Percentiles rank a stretch among this genome's conserved stretches.
These are phyloP conservation scores for Ganoderma lucidum DNA, from an alignment of 1,284 basidiomycete species.

Conservation along the genomic window DNA sequence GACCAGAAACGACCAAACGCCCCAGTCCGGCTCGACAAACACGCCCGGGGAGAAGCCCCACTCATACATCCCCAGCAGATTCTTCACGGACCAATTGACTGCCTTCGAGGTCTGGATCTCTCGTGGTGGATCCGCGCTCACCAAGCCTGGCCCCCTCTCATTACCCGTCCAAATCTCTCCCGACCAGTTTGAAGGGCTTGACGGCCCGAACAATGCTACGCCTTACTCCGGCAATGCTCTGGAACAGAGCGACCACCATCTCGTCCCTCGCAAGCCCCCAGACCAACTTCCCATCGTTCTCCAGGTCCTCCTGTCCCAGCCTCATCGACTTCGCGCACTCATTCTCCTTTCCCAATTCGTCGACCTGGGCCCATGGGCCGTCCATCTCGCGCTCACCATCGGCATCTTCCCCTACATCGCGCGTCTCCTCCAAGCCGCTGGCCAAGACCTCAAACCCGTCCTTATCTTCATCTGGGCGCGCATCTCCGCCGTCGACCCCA, in stretches of 20 bases:
- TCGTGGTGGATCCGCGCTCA: slow-evolving; percentile 84
- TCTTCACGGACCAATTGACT: slow-evolving; percentile 96
- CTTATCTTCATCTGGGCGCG: slow-evolving; percentile 99
- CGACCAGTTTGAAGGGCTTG: slow-evolving; percentile 39
- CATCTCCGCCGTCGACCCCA: slow-evolving; percentile 94
- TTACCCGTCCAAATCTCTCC: slow-evolving; percentile 56
- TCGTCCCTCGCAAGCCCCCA: slow-evolving; percentile 88
- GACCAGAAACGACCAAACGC: slow-evolving; percentile 30
- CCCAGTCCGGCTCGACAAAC: slow-evolving; percentile 39
- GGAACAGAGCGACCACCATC: slow-evolving; percentile 54
- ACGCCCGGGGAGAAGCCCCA: slow-evolving; percentile 60
- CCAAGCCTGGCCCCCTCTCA: slow-evolving; percentile 77
- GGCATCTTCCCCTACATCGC: slow-evolving; percentile 99
- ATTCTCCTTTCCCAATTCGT: slow-evolving; percentile 98
- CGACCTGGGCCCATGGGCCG: slow-evolving; percentile 98
- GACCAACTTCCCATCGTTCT: slow-evolving; percentile 98
- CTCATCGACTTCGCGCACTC: slow-evolving; percentile 93
- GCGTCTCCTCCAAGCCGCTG: slow-evolving; percentile 94
- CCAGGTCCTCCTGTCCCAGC: slow-evolving; percentile 96
- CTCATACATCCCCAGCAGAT: slow-evolving; percentile 87
- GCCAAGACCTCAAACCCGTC: slow-evolving; percentile 95
- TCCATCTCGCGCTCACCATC: slow-evolving; percentile 96
- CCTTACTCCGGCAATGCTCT: slow-evolving; percentile 27
- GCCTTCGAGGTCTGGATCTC: slow-evolving; percentile 99
- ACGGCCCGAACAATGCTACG: slow-evolving; percentile 25